Conservation (phyloP, 805 yeast species). For the Candida chilensis region DNA sequence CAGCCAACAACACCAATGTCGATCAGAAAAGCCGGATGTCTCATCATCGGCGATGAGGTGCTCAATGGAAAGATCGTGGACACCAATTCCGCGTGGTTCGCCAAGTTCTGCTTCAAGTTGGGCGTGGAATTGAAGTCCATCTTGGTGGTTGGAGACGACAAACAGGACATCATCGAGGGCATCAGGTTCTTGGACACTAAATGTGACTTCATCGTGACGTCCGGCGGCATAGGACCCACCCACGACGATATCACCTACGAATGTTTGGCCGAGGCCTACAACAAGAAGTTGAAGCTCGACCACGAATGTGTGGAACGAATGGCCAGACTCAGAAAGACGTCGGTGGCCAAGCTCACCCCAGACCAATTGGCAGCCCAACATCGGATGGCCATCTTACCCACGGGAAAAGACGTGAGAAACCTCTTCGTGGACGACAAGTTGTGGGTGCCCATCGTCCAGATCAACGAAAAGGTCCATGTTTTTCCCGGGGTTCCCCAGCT, state of each 20-base stretch:
- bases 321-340: constrained; percentile 34
- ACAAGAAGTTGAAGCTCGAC: constrained; percentile 41
- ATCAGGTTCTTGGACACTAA: constrained; percentile 36
- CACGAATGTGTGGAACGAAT: constrained; percentile 50
- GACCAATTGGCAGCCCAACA: constrained; percentile 53
- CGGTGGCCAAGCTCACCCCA: constrained; percentile 16
- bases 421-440: constrained; percentile 34
- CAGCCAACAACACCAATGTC: constrained; percentile 4
- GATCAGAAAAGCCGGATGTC: constrained; percentile 34
- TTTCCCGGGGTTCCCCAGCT: constrained; percentile 82
- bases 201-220: constrained; percentile 62
- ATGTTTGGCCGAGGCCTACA: constrained; percentile 59
- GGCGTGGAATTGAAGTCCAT: constrained; percentile 63
- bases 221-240: constrained; percentile 79
- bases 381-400: constrained; percentile 77
- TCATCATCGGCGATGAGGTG: constrained; percentile 82
- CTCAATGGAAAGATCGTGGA: constrained; percentile 79
- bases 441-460: constrained; percentile 81
- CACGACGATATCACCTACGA: constrained; percentile 86
- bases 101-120: constrained; percentile 56
- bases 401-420: constrained; percentile 32
- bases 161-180: constrained; percentile 48
- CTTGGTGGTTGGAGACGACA: constrained; percentile 72
- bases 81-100: constrained; percentile 66
- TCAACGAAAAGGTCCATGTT: constrained; percentile 57